phyloP scores from a whole-genome alignment of 192 early-diverging fungal species.

The Lunasporangiospora selenospora region DNA sequence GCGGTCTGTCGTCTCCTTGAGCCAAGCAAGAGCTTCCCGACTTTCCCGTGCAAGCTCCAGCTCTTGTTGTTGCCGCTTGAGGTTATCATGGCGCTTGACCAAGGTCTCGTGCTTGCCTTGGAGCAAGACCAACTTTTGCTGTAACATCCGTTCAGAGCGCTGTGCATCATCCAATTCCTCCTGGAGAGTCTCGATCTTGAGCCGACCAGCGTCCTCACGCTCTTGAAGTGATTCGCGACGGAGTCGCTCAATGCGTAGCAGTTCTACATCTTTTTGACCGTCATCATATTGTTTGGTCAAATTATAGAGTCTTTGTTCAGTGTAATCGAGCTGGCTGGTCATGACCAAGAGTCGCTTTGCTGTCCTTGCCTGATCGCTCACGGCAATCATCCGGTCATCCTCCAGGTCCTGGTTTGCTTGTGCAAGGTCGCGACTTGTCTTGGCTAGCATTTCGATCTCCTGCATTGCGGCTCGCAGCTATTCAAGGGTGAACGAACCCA shows the following conservation, averaged over 20 bases:
- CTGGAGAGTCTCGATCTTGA: slow-evolving; percentile 29
- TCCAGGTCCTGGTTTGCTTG: slow-evolving; percentile 37
- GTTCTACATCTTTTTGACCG: slow-evolving; percentile 28
- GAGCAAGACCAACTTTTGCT: slow-evolving; percentile 14
- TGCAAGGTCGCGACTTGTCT: slow-evolving; percentile 34
- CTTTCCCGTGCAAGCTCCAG: slow-evolving; percentile 43
- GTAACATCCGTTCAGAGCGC: slow-evolving; percentile 22
- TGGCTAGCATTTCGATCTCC: slow-evolving; percentile 37
- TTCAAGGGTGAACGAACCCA: no score
- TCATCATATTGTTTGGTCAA: slow-evolving; percentile 27
- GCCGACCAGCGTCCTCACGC: slow-evolving; percentile 24
- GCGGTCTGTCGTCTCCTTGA: slow-evolving; percentile 42
- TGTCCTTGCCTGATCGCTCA: slow-evolving; percentile 39
- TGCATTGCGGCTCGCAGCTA: slow-evolving; percentile 33
- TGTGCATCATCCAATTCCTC: slow-evolving; percentile 39
- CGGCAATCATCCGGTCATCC: slow-evolving; percentile 21
- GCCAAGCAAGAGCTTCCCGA: slow-evolving; percentile 42
- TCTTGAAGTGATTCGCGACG: slow-evolving; percentile 27
- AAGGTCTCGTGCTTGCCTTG: slow-evolving; percentile 40
- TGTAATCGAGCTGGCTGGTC: slow-evolving; percentile 36
- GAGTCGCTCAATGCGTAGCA: slow-evolving; percentile 34
- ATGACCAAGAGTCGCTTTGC: slow-evolving; percentile 37
- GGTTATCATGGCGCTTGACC: slow-evolving; percentile 33
- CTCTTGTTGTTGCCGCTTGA: slow-evolving; percentile 40
- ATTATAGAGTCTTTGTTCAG: slow-evolving; percentile 33